Evolutionary conservation across 2,329 filamentous ascomycete species (phyloP), one percentile per base, ranked within the genome.

Genomic region (Pseudofabraea citricarpa): DNA sequence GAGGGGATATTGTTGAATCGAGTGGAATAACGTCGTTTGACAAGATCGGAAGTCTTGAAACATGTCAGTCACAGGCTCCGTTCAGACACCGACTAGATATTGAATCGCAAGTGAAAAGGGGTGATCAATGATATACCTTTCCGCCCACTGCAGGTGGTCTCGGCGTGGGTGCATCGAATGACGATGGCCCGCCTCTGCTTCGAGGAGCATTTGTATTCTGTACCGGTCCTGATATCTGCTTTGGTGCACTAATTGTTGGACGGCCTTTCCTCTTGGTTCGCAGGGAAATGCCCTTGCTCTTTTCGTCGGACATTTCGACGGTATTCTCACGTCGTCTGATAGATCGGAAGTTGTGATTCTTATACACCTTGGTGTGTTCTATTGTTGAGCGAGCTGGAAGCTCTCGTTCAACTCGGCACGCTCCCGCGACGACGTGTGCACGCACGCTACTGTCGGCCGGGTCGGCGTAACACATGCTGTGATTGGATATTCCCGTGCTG

Each of bases 11-110:
- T 82, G 56, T 90, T 91, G 64, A 96, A 95, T 48, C 91, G 83
- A 32, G 90, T 90, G 29, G 93, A 97, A 67, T 97, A 98, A 56
- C 93, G 77, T 56, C 90, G 79, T 70, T 97, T 97, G 46, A 98
- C 90, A 42, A 97, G 73, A 64, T 98, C 91, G 19, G 79, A 79
- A 1, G 80, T 83, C 78, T 64, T 6, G 20, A 27, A 26, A 22
- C 12, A 4, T 23, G 29, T 48, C 39, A 52, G 48, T 48, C 40
- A 27, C 5, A 2, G 31, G 31, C 22, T 16, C n/a, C 24, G 3
- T 32, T 23, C 15, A 44, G 26, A 33, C 35, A 23, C 10, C 15
- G 13, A 9, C 7, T 7, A 13, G 37, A 13, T 13, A n/a, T 38
- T 15, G n/a, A 44, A 26, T 35, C 29, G 15, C 16, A 26, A 37